Base-by-base conservation (phyloP, 2,329 filamentous ascomycete species). In the Xylariaceae sp. region DNA sequence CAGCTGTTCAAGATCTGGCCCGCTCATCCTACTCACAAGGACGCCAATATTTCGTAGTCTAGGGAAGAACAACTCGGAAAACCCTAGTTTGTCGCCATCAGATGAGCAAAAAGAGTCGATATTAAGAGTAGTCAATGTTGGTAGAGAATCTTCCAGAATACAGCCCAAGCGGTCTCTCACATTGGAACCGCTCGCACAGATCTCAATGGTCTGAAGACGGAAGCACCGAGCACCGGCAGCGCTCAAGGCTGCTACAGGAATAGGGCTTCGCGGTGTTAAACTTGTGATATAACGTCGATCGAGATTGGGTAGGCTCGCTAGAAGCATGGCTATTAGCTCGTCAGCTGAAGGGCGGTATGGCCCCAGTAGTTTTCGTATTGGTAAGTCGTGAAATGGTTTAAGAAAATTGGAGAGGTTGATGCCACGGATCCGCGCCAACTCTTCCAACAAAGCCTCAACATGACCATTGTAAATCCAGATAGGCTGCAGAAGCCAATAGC, bases 371-470 rank as follows among this genome's bases (percentile, higher is more conserved):
- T 42, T 4, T 24, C 8, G 3, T 13, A 10, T 10, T 6, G 9
- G 39, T 18, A 16, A 18, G 5, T 42, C 39, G 21, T 20, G 24
- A 16, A 42, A 42, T 4, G 39, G 39, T 13, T 42, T 3, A 11
- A 42, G 39, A 42, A 42, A 42, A n/a, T 42, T 21, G 39, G 11
- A 3, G 39, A 42, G 6, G 13, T 42, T 24, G 13, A 42, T 29
- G 20, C 18, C 39, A 23, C 6, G 39, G 24, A 23, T n/a, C 4
- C 18, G 39, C 39, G 39, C 39, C 10, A 21, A 21, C 13, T 42
- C 21, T 15, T 42, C 39, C 16, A 42, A 42, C 4, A 20, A 11
- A 20, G 21, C 39, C 39, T 5, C 20, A 18, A 37, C 10, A 20
- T 2, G 10, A 18, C 16, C 9, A 37, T 18, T 20, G 13, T 13